These are phyloP conservation scores for Microcyclospora pomicola DNA, from an alignment of 2,329 filamentous ascomycete genomes.

Conservation along the genomic window DNA sequence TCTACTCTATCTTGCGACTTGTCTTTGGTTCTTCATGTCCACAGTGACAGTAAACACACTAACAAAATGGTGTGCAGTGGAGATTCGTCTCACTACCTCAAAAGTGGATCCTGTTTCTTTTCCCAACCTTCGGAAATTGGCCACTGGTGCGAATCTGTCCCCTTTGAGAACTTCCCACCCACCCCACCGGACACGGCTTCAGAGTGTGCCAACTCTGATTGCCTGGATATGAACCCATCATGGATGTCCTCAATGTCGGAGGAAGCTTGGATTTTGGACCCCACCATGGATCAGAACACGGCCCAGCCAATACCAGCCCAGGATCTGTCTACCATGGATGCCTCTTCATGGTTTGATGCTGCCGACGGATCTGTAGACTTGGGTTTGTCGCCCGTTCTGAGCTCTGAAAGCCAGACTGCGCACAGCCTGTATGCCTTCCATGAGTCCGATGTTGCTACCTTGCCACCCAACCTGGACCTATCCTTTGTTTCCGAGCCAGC, in stretches of 20 bases:
- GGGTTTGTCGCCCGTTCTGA: conserved; percentile 23
- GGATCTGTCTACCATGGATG: conserved; percentile 10
- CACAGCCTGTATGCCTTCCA: conserved; percentile 17
- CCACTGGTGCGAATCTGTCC: conserved; percentile 18
- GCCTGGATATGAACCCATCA: conserved; percentile 14
- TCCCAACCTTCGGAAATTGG: conserved; percentile 18
- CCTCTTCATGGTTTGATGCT: conserved; percentile 11
- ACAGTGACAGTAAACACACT: too few species aligned
- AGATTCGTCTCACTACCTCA: neutral
- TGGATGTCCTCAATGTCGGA: conserved; percentile 18
- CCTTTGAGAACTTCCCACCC: conserved; percentile 12
- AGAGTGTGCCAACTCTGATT: conserved; percentile 17
- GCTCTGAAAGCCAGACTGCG: conserved; percentile 22
- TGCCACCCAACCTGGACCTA: conserved; percentile 18
- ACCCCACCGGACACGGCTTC: conserved; percentile 20
- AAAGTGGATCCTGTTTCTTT: conserved; percentile 19
- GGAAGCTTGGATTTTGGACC: conserved; percentile 14
- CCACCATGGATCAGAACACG: conserved; percentile 13
- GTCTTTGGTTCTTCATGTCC: too few species aligned
- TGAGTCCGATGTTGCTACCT: conserved; percentile 14
- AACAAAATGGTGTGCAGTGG: too few species aligned
- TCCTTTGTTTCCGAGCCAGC: conserved; percentile 14
- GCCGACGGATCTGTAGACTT: conserved; percentile 19
- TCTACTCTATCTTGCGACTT: too few species aligned
- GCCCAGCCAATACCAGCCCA: conserved; percentile 11